A percentile compares a stretch with the other conserved stretches of the same genome.
phyloP scores from a whole-genome alignment of 192 early-diverging fungal species.

The Coemansia sp. region DNA sequence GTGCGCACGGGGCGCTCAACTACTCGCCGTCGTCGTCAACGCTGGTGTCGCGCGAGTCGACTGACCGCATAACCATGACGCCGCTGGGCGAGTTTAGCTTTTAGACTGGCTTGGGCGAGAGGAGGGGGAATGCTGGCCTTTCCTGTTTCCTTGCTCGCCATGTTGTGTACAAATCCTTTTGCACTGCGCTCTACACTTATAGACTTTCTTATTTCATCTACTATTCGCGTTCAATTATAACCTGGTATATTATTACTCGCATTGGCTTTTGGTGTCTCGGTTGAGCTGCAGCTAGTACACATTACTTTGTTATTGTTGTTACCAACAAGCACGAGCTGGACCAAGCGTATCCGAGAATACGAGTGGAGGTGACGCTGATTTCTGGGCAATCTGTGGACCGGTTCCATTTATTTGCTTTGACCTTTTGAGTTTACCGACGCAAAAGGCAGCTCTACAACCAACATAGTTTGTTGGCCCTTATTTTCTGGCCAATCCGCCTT shows the following conservation, averaged over 20 bases:
- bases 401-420: too few relatives aligned
- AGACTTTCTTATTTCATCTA: conserved; percentile 9
- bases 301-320: too few relatives aligned
- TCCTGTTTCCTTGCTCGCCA: conserved; percentile 3
- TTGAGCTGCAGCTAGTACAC: too few relatives aligned
- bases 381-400: too few relatives aligned
- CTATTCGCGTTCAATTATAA: neutral
- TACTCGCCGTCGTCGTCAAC: conserved; percentile 37
- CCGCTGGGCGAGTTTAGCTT: conserved; percentile 20
- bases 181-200: conserved; percentile 6
- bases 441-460: too few relatives aligned
- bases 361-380: too few relatives aligned
- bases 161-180: conserved; percentile 3
- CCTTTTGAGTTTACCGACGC: too few relatives aligned
- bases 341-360: too few relatives aligned
- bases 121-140: neutral
- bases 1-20: conserved; percentile 1
- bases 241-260: neutral
- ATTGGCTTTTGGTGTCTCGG: neutral
- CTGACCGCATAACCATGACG: conserved; percentile 26
- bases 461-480: too few relatives aligned
- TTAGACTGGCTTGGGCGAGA: neutral
- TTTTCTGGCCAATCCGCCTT: neutral
- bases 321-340: too few relatives aligned
- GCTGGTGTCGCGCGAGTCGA: conserved; percentile 20